Evolutionary conservation across 257 asterid species (phyloP), one percentile per base, ranked within the genome.

Genomic region (Catharanthus roseus): DNA sequence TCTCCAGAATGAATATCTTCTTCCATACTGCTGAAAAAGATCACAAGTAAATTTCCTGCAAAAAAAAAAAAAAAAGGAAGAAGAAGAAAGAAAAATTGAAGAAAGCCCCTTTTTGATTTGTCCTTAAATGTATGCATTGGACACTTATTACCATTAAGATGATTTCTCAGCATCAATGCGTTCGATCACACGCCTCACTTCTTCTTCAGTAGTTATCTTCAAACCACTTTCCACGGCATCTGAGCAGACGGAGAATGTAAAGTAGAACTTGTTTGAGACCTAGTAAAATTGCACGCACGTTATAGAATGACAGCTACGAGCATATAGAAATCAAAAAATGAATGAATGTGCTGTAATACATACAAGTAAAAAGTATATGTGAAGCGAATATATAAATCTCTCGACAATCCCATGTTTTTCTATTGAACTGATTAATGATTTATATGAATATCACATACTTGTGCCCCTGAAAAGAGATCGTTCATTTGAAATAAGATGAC

Each of bases 231-330:
- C 80, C 71, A 78, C 73, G 29, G 93, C 91, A 28, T 88, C 89
- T 36, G 82, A 66, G 76, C 79, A 82, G 70, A 90, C 81, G 2
- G 87, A 83, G 83, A 85, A 93, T 57, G 97, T 90, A 86, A 93
- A 93, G 84, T 90, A 90, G 88, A 90, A 93, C 82, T 85, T 93
- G 74, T 89, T 90, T 44, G 98, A 93, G 24, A 93, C 96, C 98
- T 92, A 23, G 31, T 68, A 69, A 72, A 49, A 73, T 54, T 39
- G 34, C 57, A 26, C 28, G 4, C n/a, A n/a, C n/a, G 55, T 13
- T 18, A 11, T 19, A 38, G 26, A 24, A 55, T 18, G 49, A 67
- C 53, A 56, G 18, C 29, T 6, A 51, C n/a, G 47, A 62, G 23
- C 58, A 45, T 28, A 34, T 16, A 54, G 13, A 50, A 10, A 11